Base-by-base conservation (phyloP, 2,329 filamentous ascomycete genomes). In the Blumeriella jaapii region DNA sequence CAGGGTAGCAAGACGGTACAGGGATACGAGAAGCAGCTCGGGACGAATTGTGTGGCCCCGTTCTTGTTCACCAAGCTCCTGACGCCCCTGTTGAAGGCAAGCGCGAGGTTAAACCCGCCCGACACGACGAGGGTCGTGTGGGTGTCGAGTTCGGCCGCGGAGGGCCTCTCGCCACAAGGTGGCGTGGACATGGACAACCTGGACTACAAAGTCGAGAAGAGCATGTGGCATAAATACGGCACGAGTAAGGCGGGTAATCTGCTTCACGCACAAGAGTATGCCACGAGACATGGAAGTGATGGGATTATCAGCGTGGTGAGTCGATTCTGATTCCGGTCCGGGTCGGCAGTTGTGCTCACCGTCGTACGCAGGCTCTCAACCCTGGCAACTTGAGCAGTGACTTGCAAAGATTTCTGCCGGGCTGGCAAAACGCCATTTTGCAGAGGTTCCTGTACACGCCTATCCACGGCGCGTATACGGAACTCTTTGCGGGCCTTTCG, bases 61-160 rank as follows among this genome's bases (percentile, higher is more conserved):
- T 61, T 56, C 33, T 42, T 62, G 1, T 59, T 63, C 36, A 60
- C 58, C 3, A 56, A 58, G 22, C 45, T 61, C 1, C 49, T 62
- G 2, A 52, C 49, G 3, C 60, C 59, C 2, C 41, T 56, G 5
- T 40, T 62, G 9, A 38, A 40, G 16, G 39, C 39, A 12, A 59
- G 60, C 1, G 55, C 55, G 0, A 44, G 47, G 19, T 4, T 42
- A 38, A 12, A 29, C 9, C 47, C 50, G 0, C 34, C 43, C 2
- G 44, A 46, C 26, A 52, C 33, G 14, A 55, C 60, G 6, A 49
- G 59, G 5, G 49, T 60, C 1, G 40, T 57, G 12, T 62, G 57
- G 56, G 46, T 54, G 3, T 49, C 49, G 5, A 59, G 54, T 5
- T 46, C 40, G 14, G 55, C 48, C 3, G 48, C 48, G 4, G 51